Evolutionary conservation across 306 rosid genomes (phyloP).

Genomic region (Trifolium dubium): DNA sequence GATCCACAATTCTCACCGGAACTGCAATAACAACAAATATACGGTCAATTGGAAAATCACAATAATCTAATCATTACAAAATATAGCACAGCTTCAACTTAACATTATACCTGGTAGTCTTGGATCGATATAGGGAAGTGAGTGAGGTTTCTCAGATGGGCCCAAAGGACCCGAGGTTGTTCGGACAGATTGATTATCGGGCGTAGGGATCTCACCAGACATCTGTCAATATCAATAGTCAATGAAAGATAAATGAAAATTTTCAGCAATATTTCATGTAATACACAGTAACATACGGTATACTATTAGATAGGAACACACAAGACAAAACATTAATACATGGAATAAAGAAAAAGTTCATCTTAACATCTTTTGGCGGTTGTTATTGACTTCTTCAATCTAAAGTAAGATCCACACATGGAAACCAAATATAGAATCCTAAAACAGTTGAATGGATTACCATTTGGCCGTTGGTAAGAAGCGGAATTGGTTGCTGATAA

Average conservation of each 20-base stretch:
- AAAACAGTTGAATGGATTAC: constrained; percentile 47
- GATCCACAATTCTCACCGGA: constrained; percentile 91
- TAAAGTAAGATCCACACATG: constrained; percentile 9
- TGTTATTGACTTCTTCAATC: constrained; percentile 15
- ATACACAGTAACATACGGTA: neutral
- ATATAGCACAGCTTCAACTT: constrained; percentile 20
- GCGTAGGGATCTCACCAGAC: constrained; percentile 92
- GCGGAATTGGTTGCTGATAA: constrained; percentile 88
- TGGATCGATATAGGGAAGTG: constrained; percentile 75
- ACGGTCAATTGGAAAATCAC: constrained; percentile 34
- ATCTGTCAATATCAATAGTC: constrained; percentile 52
- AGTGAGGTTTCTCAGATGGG: constrained; percentile 71
- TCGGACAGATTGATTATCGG: constrained; percentile 89
- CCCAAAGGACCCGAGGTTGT: constrained; percentile 96
- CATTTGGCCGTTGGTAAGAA: constrained; percentile 82
- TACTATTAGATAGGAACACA: constrained; percentile 9
- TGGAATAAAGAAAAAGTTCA: neutral
- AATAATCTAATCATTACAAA: constrained; percentile 26
- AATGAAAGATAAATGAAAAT: constrained; percentile 5
- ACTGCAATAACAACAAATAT: constrained; percentile 53
- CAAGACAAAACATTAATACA: neutral
- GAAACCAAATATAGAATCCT: neutral
- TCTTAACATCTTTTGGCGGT: neutral
- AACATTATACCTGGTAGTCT: constrained; percentile 81
- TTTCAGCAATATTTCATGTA: constrained; percentile 6